Evolutionary conservation across 2,329 filamentous ascomycete genomes (phyloP), one percentile per base, ranked within the genome.

Genomic region (Stachybotrys echinatus): DNA sequence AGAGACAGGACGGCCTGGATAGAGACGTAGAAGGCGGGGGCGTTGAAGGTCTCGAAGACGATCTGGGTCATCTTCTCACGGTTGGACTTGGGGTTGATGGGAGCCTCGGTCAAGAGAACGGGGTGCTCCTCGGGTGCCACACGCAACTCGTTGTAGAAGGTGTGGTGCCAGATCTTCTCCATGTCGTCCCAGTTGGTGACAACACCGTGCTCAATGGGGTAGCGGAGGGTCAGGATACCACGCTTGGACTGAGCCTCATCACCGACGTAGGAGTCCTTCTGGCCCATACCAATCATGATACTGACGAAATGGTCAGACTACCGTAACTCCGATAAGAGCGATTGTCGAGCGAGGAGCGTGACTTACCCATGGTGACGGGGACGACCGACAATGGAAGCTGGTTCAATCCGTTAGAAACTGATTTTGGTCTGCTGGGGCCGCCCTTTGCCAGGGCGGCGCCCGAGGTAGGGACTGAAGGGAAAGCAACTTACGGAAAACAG

Each of bases 51-150:
- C 86, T 97, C 92, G 81, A 97, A 96, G 74, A 96, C 91, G 63
- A 96, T 99, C 83, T 99, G 94, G 65, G 94, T 97, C 94, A 99
- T 99, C 91, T 99, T 99, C 85, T 99, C 94, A 87, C 94, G 89
- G 85, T 99, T 99, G 82, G 89, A 95, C 86, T 97, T 97, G 76
- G 94, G 94, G 87, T 99, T 99, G 87, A 99, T 97, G 65, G 94
- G 94, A 67, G 94, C 94, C 83, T 99, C 94, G 66, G 94, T 99
- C 75, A 99, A 85, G 72, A 99, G 86, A 73, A 97, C 92, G 67
- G 94, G 94, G 86, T 99, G 94, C 88, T 99, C 94, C 85, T 99
- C 94, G 67, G 94, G 94, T 67, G 94, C 94, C 61, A 99, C 94
- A 92, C 94, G 92, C 72, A 99, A 85, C 84, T 99, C 94, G 81